Evolutionary conservation across 2,329 filamentous ascomycete species (phyloP).

Genomic region (Aureobasidium sp.): DNA sequence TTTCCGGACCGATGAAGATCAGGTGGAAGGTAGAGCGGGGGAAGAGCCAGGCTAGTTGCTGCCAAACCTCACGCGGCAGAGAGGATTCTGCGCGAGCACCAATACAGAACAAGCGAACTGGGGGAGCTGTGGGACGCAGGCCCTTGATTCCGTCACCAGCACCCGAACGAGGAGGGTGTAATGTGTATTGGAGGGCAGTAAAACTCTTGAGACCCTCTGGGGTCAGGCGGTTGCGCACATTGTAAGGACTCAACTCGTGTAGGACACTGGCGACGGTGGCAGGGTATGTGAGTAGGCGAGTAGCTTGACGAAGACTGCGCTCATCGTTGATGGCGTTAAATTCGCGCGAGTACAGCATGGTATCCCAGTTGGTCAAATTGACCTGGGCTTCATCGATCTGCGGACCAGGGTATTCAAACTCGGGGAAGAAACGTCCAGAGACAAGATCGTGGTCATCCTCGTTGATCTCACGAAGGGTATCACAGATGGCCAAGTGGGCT

Average conservation of each 20-base stretch:
- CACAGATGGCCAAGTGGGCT: slow-evolving; percentile 83
- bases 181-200: slow-evolving; percentile 78
- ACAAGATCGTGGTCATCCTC: slow-evolving; percentile 95
- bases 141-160: slow-evolving; percentile 68
- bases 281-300: slow-evolving; percentile 86
- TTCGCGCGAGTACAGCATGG: slow-evolving; percentile 84
- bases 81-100: slow-evolving; percentile 97
- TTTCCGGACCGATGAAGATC: slow-evolving; percentile 91
- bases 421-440: slow-evolving; percentile 84
- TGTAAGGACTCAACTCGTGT: slow-evolving; percentile 92
- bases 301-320: slow-evolving; percentile 85
- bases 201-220: slow-evolving; percentile 88
- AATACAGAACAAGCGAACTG: slow-evolving; percentile 85
- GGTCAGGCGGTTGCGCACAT: slow-evolving; percentile 71
- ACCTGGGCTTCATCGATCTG: slow-evolving; percentile 89
- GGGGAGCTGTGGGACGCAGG: slow-evolving; percentile 74
- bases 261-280: slow-evolving; percentile 84
- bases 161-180: slow-evolving; percentile 79
- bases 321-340: slow-evolving; percentile 89
- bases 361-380: slow-evolving; percentile 99
- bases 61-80: slow-evolving; percentile 86
- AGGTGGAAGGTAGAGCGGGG: slow-evolving; percentile 85
- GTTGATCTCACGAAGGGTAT: slow-evolving; percentile 85
- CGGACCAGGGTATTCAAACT: slow-evolving; percentile 82
- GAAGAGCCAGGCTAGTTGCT: slow-evolving; percentile 90